A percentile compares a stretch with the other conserved stretches of the same genome.
These are phyloP conservation scores for Mesembryanthemum crystallinum DNA, from an alignment of 148 eudicot species.

Conservation along the genomic window DNA sequence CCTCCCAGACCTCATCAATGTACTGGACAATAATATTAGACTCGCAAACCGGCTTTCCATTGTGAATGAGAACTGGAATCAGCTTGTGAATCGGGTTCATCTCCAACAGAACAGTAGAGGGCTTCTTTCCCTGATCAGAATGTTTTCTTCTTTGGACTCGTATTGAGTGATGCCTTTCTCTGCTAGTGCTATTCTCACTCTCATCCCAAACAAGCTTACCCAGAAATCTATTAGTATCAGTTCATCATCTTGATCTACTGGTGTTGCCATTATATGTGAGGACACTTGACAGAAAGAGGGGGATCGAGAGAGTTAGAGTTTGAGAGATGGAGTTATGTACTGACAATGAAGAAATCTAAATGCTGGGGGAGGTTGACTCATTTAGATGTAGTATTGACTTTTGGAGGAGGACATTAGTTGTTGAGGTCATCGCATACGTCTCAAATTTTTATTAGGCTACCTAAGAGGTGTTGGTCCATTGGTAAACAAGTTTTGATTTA, in stretches of 20 bases:
- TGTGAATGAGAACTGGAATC: conserved; percentile 54
- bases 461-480: too few relatives aligned
- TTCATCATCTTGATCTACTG: conserved; percentile 7
- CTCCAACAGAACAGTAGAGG: conserved; percentile 29
- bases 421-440: too few relatives aligned
- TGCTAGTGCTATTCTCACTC: conserved; percentile 41
- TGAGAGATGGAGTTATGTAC: background rate
- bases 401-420: too few relatives aligned
- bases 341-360: too few relatives aligned
- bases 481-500: too few relatives aligned
- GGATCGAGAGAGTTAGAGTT: background rate
- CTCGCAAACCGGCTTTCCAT: conserved; percentile 54
- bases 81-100: conserved; percentile 54
- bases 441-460: too few relatives aligned
- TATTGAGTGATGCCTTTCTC: conserved; percentile 39
- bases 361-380: too few relatives aligned
- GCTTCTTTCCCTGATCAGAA: conserved; percentile 28
- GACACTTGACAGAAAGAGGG: background rate
- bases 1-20: conserved; percentile 56
- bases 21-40: conserved; percentile 43
- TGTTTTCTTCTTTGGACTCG: conserved; percentile 37
- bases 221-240: conserved; percentile 36
- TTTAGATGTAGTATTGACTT: too few relatives aligned
- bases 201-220: conserved; percentile 42
- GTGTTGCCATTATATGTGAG: too few relatives aligned